Evolutionary conservation across 2,329 filamentous ascomycete genomes (phyloP).

Genomic region (Verticillium albo-atrum): DNA sequence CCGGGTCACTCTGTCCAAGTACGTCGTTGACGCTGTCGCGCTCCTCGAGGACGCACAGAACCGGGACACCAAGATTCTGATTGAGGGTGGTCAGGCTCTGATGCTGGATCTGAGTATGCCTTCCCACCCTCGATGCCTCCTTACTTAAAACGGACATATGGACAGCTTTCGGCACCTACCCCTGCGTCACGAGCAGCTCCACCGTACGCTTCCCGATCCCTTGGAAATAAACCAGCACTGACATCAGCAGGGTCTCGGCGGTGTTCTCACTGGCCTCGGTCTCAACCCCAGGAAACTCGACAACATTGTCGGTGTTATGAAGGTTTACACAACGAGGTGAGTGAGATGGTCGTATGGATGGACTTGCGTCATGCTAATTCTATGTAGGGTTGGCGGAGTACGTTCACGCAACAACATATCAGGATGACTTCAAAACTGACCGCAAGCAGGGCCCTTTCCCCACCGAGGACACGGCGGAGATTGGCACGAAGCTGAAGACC

Average conservation of each 20-base stretch:
- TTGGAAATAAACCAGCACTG: constrained; percentile 8
- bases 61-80: constrained; percentile 54
- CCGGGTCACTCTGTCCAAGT: constrained; percentile 41
- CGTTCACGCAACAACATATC: not conserved
- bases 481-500: constrained; percentile 41
- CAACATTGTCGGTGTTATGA: constrained; percentile 61
- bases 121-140: too few relatives aligned
- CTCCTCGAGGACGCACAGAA: constrained; percentile 59
- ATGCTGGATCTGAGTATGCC: constrained; percentile 49
- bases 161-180: constrained; percentile 49
- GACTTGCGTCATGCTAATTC: constrained; percentile 10
- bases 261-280: constrained; percentile 34
- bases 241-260: constrained; percentile 6
- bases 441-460: constrained; percentile 57
- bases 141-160: not conserved
- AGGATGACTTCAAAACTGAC: not conserved
- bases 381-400: constrained; percentile 8
- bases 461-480: constrained; percentile 49
- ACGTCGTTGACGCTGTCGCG: constrained; percentile 51
- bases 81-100: constrained; percentile 61
- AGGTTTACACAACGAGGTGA: constrained; percentile 57
- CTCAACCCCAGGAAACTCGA: constrained; percentile 57
- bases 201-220: not conserved
- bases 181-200: constrained; percentile 22
- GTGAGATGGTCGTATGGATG: constrained; percentile 55